Base-by-base conservation (phyloP, 768 basidiomycete genomes). In the Boletus barrowsii region DNA sequence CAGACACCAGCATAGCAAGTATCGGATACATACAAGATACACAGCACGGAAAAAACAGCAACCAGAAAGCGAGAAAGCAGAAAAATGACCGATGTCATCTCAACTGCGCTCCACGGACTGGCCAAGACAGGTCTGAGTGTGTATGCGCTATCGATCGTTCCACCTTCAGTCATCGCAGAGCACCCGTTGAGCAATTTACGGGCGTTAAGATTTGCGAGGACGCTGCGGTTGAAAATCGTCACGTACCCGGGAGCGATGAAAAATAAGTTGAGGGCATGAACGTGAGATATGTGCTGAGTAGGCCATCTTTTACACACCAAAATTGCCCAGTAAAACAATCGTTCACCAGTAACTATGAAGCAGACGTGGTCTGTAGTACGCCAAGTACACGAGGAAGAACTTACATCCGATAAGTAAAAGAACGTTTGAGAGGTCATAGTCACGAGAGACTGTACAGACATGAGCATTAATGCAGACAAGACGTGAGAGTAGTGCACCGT, bases 201-300 rank as follows among this genome's bases (percentile, higher is more conserved):
- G 15, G 49, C 52, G 18, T 57, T 51, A 5, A 57, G 55, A 32
- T 62, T 54, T 5, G 55, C 49, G 20, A 54, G 59, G 10, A 57
- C 45, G 26, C 26, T 26, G 8, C 22, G 22, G 22, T 22, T 22
- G 3, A 22, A 30, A 15, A n/a, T 29, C 7, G 32, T 14, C 15
- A 50, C 59, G 4, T 44, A 51, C 52, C 53, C 49, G 4, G 55
- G 11, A 7, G 29, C 33, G 15, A 59, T 37, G 15, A 59, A 54
- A 32, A 32, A 45, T 60, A 13, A 24, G 18, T 49, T 8, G 15
- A 29, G 9, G 14, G 10, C 17, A 29, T 37, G 29, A 37, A 32
- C 32, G 40, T 43, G 29, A 40, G 26, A 26, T 6, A 26, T 26
- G 26, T 26, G 26, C 26, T 26, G 6, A 26, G 5, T 26, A 26